Conservation (phyloP, 176 grass and related monocot species). For the Poa annua region DNA sequence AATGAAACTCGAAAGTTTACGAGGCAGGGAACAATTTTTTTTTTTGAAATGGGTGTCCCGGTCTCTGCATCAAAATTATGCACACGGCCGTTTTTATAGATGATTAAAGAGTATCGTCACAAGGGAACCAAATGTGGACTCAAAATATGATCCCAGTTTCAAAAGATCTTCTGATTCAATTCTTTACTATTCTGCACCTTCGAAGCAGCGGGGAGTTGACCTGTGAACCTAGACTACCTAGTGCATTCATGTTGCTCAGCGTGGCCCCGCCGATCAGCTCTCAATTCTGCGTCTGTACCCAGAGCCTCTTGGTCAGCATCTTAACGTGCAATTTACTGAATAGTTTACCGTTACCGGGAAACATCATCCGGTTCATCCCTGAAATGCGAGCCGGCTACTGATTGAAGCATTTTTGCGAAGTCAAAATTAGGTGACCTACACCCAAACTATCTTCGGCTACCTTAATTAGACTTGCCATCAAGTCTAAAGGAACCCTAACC, state of each 20-base stretch:
- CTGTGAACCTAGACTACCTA: background rate
- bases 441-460: conserved; percentile 2
- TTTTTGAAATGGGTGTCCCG: no score
- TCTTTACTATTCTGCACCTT: background rate
- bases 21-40: no score
- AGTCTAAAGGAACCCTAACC: background rate
- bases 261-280: background rate
- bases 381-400: conserved; percentile 29
- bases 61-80: no score
- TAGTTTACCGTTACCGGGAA: background rate
- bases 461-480: conserved; percentile 7
- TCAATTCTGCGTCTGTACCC: no score
- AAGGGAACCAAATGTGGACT: no score
- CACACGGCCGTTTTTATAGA: no score
- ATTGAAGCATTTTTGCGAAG: conserved; percentile 14
- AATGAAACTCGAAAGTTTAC: no score
- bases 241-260: conserved; percentile 26
- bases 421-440: conserved; percentile 31
- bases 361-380: conserved; percentile 1
- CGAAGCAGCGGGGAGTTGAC: conserved; percentile 32
- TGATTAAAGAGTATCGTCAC: no score
- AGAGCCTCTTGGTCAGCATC: background rate
- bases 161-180: conserved; percentile 3
- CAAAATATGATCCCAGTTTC: background rate
- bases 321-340: background rate